Base-by-base conservation (phyloP, 139 green algal genomes). In the Chlorella sorokiniana region DNA sequence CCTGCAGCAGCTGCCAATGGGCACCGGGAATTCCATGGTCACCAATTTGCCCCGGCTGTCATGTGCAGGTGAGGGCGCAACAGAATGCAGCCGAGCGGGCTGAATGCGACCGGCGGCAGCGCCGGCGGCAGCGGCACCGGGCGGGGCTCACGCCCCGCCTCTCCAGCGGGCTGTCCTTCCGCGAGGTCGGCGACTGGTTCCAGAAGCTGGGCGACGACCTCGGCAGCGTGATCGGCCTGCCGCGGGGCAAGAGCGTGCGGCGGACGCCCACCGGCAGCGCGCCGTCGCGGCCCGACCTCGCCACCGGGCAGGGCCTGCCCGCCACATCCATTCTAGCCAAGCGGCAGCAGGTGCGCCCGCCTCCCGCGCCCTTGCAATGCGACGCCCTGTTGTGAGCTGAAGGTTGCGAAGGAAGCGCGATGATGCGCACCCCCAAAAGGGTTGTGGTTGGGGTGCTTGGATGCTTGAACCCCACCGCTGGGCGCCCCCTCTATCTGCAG, bases 151-250 rank as follows among this genome's bases (percentile, higher is more conserved):
- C 65, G 27, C 52, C 73, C 18, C 73, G 73, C 37, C 23, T 79
- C 18, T 37, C 54, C 23, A 68, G 52, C 73, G 73, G 52, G 5
- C 73, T 79, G 25, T 79, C 73, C 27, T 69, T 79, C 37, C 54
- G 52, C 10, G 73, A 79, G 73, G 80, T 78, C 10, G 80, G 80
- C 14, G 80, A 84, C 44, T 84, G 69, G 69, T 84, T 84, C 42
- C 45, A 52, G 3, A 70, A 79, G 29, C 70, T 84, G 2, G 80
- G 80, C 0, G 52, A 73, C 59, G 65, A 59, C 27, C 37, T 83
- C 48, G 65, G 75, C 40, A 61, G 37, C 25, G 42, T 69, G 11
- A 41, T 79, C 31, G 73, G 73, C 4, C 25, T 79, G 25, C 73
- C 73, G 27, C 73, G 73, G 0, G 42, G 37, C 11, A 61, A 61